Conservation (phyloP, 2,329 filamentous ascomycete genomes). For the Epichloe typhina region DNA sequence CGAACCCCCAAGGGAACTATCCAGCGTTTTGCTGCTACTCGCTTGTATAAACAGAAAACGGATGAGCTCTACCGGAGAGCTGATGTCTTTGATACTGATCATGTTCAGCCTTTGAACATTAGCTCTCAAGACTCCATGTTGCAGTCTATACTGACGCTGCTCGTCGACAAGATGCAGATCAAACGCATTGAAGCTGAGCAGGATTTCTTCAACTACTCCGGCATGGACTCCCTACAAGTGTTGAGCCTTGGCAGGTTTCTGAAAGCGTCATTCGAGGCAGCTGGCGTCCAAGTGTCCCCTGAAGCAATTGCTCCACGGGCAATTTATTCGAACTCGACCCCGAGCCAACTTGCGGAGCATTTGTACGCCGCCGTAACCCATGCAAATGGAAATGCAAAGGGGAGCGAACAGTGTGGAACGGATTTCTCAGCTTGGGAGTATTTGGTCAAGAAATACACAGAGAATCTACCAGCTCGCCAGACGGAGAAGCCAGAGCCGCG, state of each 20-base stretch:
- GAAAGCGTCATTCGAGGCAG: constrained; percentile 8
- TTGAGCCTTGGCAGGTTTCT: constrained; percentile 13
- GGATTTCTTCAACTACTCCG: constrained; percentile 24
- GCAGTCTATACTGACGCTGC: constrained; percentile 12
- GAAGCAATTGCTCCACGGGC: constrained; percentile 10
- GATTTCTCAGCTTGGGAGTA: constrained; percentile 5
- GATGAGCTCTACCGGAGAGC: constrained; percentile 25
- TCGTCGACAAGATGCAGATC: constrained; percentile 7
- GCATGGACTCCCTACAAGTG: constrained; percentile 28
- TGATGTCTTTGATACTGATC: not conserved
- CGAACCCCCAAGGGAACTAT: constrained; percentile 33
- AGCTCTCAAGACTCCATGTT: constrained; percentile 11
- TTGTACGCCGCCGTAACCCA: constrained; percentile 1
- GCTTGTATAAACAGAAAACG: constrained; percentile 30
- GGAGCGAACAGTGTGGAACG: not conserved
- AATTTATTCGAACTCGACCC: constrained; percentile 19
- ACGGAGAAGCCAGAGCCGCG: constrained; percentile 12
- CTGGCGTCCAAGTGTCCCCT: constrained; percentile 7
- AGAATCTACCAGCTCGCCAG: constrained; percentile 11
- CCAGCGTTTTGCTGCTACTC: constrained; percentile 25
- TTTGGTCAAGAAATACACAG: constrained; percentile 18
- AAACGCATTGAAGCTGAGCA: constrained; percentile 11
- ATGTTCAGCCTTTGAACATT: constrained; percentile 8
- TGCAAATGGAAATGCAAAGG: constrained; percentile 2
- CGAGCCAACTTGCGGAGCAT: constrained; percentile 12